Evolutionary conservation across 139 green algal species (phyloP).

Genomic region (Nannochloris sp.): DNA sequence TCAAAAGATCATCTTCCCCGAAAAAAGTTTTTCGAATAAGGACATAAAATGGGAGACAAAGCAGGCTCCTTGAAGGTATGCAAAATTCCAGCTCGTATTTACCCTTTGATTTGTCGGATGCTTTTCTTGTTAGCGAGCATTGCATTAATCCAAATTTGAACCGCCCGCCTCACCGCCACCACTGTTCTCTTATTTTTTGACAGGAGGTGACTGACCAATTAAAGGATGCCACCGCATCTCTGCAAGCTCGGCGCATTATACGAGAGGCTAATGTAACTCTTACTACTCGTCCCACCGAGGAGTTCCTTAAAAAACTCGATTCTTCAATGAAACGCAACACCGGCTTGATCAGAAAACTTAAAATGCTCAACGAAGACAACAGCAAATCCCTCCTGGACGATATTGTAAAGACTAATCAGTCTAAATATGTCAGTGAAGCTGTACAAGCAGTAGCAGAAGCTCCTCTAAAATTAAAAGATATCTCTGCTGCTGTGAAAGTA

Average conservation of each 20-base stretch:
- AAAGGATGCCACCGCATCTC: background rate
- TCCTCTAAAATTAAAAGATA: constrained; percentile 68
- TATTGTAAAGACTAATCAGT: constrained; percentile 71
- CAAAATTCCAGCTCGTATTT: too few species aligned
- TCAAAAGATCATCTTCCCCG: too few species aligned
- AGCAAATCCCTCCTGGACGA: constrained; percentile 56
- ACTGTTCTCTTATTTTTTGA: too few species aligned
- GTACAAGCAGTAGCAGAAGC: constrained; percentile 77
- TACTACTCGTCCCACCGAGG: too few species aligned
- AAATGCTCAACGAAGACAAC: constrained; percentile 58
- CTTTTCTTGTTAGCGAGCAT: too few species aligned
- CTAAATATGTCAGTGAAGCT: constrained; percentile 88
- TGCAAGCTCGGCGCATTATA: constrained; percentile 5
- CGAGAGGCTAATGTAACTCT: constrained; percentile 7
- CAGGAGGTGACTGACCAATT: constrained; percentile 10
- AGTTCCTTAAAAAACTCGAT: too few species aligned
- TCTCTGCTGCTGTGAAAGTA: constrained; percentile 70
- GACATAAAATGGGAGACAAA: too few species aligned
- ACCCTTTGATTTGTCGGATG: background rate
- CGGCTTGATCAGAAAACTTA: constrained; percentile 79
- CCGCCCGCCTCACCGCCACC: too few species aligned
- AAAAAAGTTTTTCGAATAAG: too few species aligned
- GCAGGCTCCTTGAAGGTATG: too few species aligned
- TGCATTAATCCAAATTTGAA: too few species aligned
- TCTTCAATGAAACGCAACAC: constrained; percentile 89